A percentile compares a stretch with the other conserved stretches of the same genome.
These are phyloP conservation scores for Mycosphaerelloides madeirae DNA, from an alignment of 2,329 filamentous ascomycete genomes.

Conservation along the genomic window DNA sequence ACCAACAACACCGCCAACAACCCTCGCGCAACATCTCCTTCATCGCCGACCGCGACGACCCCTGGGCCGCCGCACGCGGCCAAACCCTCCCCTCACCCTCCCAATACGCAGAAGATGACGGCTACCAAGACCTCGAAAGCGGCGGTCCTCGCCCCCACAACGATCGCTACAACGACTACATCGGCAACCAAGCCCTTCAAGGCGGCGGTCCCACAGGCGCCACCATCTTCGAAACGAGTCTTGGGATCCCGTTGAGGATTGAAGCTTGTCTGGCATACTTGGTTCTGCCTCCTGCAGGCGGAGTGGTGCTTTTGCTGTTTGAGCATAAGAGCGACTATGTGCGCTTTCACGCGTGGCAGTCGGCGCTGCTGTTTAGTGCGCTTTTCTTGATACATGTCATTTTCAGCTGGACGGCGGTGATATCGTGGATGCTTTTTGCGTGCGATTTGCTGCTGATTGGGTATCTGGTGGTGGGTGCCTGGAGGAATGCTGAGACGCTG, in stretches of 20 bases:
- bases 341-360: constrained; percentile 93
- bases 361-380: constrained; percentile 29
- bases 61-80: constrained; percentile 38
- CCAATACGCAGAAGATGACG: constrained; percentile 27
- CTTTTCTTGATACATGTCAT: constrained; percentile 74
- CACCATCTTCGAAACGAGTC: constrained; percentile 76
- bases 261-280: constrained; percentile 90
- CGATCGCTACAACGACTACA: constrained; percentile 28
- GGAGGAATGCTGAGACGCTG: constrained; percentile 69
- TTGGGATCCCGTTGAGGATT: constrained; percentile 80
- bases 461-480: constrained; percentile 73
- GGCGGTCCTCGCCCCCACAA: constrained; percentile 21
- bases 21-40: constrained; percentile 26
- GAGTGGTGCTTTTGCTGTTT: constrained; percentile 74
- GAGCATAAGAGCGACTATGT: constrained; percentile 98
- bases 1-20: constrained; percentile 15
- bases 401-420: constrained; percentile 75
- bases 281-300: constrained; percentile 76
- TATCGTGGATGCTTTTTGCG: constrained; percentile 79
- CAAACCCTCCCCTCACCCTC: constrained; percentile 37
- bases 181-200: constrained; percentile 23
- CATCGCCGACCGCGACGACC: constrained; percentile 32
- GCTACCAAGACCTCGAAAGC: constrained; percentile 29
- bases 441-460: constrained; percentile 71
- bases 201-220: constrained; percentile 50